Evolutionary conservation across 2,329 filamentous ascomycete species (phyloP), one percentile per base, ranked within the genome.

Genomic region (Apiospora koreana): DNA sequence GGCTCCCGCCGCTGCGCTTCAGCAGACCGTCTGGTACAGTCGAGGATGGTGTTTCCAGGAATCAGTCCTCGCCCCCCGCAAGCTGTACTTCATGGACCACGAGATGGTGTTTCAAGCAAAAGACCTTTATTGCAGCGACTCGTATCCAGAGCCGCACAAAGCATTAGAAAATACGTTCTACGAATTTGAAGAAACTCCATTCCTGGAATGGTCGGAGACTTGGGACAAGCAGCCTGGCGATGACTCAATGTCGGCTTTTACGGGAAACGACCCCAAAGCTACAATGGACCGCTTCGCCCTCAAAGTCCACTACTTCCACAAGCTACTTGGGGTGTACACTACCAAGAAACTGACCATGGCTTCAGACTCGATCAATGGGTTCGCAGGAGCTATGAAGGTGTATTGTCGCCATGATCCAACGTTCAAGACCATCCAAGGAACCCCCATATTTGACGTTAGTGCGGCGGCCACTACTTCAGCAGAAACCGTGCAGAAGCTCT

Each of bases 11-110:
- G 35, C 68, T 18, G 50, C 25, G 50, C 50, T 46, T 70, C 43
- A 23, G 12, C 28, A 23, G 58, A 65, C 65, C 12, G 45, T 38
- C 21, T 71, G 68, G 70, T 68, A 58, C 18, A 68, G 23, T 8
- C 46, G 70, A 16, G 70, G 70, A n/a, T 71, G 70, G 70, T 71
- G 69, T 18, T 71, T 71, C n/a, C 70, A 71, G 28, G 70, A 71
- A 46, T 64, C 46, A 2, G 25, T 65, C 2, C 66, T 71, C 2
- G 69, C 70, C 5, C 23, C 28, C 0, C 31, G 65, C 8, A 65
- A 65, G 1, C 18, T 71, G 16, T 71, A 70, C 23, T 71, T 70
- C 28, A 70, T 66, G 23, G 70, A 71, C 21, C 42, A 62, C 18
- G 67, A 71, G 35, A 31, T 65, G 48, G 1, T 67, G 0, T 70